These are phyloP conservation scores for Aspergillus bridgeri DNA, from an alignment of 495 filamentous ascomycete genomes.

Conservation along the genomic window DNA sequence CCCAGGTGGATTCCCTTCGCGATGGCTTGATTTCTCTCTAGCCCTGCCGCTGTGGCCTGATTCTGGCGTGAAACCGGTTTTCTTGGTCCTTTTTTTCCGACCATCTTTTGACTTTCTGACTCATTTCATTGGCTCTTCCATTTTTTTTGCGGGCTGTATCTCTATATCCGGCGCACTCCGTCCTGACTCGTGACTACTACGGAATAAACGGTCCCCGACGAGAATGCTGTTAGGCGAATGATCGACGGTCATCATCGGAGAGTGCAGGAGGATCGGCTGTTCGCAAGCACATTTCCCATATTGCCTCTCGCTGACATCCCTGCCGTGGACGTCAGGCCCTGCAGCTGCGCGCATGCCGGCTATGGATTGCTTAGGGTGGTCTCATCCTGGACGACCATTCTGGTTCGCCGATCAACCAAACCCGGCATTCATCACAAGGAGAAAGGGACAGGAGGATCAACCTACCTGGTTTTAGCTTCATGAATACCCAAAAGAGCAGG, in stretches of 20 bases:
- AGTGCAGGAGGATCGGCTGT: neutral
- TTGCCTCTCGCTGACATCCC: neutral
- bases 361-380: neutral
- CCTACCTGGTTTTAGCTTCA: neutral
- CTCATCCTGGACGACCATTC: neutral
- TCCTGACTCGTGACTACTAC: no score
- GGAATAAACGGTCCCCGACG: neutral
- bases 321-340: neutral
- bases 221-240: neutral
- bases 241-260: neutral
- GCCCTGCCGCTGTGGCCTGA: slow-evolving; percentile 6
- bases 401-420: neutral
- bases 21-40: neutral
- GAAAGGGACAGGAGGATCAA: neutral
- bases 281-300: neutral
- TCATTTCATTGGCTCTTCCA: neutral
- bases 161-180: neutral
- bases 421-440: neutral
- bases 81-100: neutral
- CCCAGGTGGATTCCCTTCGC: neutral
- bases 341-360: neutral
- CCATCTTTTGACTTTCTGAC: neutral
- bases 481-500: neutral
- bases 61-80: slow-evolving; percentile 2
- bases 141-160: neutral